Evolutionary conservation across 163 green algal species (phyloP), one percentile per base, ranked within the genome.

Genomic region (Scenedesmus sp.): DNA sequence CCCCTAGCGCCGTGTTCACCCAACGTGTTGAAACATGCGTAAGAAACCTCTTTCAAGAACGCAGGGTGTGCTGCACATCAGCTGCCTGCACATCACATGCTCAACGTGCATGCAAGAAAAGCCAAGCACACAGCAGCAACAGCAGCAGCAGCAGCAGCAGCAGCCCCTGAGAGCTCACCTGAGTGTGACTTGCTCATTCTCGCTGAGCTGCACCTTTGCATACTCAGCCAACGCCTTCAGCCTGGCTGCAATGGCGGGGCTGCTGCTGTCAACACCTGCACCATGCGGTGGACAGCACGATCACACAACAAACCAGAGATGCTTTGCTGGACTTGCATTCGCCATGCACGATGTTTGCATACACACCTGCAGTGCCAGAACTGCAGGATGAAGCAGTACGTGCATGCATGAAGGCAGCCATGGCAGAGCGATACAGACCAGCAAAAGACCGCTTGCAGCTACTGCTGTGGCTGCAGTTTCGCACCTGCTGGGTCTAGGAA

Each of bases 191-290:
- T 93, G 86, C 18, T 96, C 92, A 13, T 59, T 40, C 13, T 93
- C 92, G 53, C 92, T 96, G 35, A 99, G 95, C 81, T 90, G 53
- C 30, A 97, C 93, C 92, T 99, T 99, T 79, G 97, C 97, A 30
- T 90, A 91, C 91, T 99, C 96, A 5, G 96, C 97, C 22, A 98
- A 89, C 2, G 88, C 91, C 61, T 95, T 94, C 44, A 99, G 86
- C 83, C 96, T 95, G 22, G 93, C 92, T 18, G 92, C 70, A 0
- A 98, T 76, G 3, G 53, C 51, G 3, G 96, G 96, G 16, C 81
- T 70, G 56, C 80, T 93, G 51, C 70, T 83, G 68, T 92, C 81
- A 22, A 94, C 56, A 24, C 86, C 91, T 68, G 80, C 73, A 46
- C 35, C 12, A 7, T 1, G n/a, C 78, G 65, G 35, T 12, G 7